Conservation (phyloP, 768 basidiomycete species). For the Chlorophyllum brunneum region DNA sequence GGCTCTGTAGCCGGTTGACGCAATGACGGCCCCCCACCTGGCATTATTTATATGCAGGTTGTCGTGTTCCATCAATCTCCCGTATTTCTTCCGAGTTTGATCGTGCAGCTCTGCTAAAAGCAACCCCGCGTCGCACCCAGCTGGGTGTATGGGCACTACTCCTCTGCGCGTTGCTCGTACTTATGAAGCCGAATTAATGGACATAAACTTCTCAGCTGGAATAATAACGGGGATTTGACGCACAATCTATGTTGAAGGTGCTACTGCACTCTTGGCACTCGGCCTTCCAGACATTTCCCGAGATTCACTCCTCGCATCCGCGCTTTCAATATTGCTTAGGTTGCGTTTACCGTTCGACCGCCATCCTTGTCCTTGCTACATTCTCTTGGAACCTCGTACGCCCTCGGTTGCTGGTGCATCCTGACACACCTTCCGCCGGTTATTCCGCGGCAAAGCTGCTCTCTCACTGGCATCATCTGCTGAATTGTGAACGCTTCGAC, state of each 20-base stretch:
- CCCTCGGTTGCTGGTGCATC: neutral
- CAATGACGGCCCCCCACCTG: neutral
- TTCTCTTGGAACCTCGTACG: too few relatives aligned
- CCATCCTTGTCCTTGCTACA: too few relatives aligned
- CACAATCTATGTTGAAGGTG: neutral
- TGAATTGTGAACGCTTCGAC: neutral
- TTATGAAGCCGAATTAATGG: too few relatives aligned
- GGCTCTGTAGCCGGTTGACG: neutral
- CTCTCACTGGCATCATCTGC: neutral
- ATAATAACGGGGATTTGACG: neutral
- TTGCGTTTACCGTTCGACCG: too few relatives aligned
- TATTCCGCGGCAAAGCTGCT: slow-evolving; percentile 3
- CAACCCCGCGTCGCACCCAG: too few relatives aligned
- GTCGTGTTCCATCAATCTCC: too few relatives aligned
- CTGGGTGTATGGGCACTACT: too few relatives aligned
- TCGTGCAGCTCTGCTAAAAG: too few relatives aligned
- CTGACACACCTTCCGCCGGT: neutral
- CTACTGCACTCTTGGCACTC: neutral
- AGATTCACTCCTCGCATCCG: slow-evolving; percentile 5
- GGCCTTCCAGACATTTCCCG: slow-evolving; percentile 12
- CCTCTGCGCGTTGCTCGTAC: too few relatives aligned
- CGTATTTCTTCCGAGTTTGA: too few relatives aligned
- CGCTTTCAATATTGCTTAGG: too few relatives aligned
- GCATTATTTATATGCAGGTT: too few relatives aligned
- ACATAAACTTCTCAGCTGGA: neutral